These are phyloP conservation scores for Vanrija sp. DNA, from an alignment of 1,284 basidiomycete genomes.

Conservation along the genomic window DNA sequence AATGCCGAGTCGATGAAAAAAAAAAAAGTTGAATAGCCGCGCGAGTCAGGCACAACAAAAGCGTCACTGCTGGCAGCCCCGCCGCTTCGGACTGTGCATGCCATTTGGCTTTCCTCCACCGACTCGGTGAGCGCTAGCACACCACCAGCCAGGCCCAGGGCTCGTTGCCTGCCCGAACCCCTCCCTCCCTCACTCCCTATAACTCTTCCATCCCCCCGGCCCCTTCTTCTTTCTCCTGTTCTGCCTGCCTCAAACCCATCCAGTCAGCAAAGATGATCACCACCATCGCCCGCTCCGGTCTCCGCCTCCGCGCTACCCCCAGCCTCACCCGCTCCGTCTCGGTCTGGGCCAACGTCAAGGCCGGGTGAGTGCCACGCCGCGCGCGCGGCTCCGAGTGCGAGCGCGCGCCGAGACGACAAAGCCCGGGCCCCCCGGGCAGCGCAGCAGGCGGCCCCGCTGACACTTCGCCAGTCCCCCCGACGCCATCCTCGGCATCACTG, in stretches of 20 bases:
- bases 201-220: not conserved
- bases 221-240: not conserved
- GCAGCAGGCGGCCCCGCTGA: too few relatives aligned
- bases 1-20: too few relatives aligned
- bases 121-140: not conserved
- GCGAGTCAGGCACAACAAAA: too few relatives aligned
- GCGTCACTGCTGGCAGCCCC: too few relatives aligned
- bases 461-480: constrained; percentile 15
- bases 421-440: too few relatives aligned
- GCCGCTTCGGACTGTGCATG: too few relatives aligned
- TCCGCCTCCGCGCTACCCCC: constrained; percentile 12
- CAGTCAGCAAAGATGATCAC: constrained; percentile 12
- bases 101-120: not conserved
- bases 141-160: too few relatives aligned
- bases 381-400: not conserved
- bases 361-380: constrained; percentile 9
- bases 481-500: constrained; percentile 36
- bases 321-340: constrained; percentile 13
- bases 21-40: too few relatives aligned
- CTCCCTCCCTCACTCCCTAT: not conserved
- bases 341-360: constrained; percentile 20
- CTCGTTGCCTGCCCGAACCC: not conserved
- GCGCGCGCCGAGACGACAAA: not conserved
- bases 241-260: not conserved
- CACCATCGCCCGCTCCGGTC: constrained; percentile 10